These are phyloP conservation scores for Fragilariopsis cylindrus DNA, from an alignment of 108 stramenopile genomes.

Conservation along the genomic window DNA sequence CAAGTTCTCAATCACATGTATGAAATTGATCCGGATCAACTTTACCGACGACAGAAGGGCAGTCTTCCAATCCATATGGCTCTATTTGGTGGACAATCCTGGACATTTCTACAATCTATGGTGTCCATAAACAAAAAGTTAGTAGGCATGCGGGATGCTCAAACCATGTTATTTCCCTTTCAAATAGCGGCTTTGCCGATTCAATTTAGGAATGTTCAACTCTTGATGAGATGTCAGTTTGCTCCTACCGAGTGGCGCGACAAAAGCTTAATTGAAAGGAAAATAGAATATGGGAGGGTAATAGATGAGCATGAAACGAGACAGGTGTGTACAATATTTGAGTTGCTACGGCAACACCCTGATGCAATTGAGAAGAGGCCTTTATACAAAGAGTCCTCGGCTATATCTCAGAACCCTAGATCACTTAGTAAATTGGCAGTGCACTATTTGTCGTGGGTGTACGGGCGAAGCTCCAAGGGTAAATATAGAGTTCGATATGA, in stretches of 20 bases:
- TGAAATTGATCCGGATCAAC: slow-evolving; percentile 24
- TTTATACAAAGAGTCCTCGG: not conserved
- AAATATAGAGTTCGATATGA: slow-evolving; percentile 14
- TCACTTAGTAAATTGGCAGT: not conserved
- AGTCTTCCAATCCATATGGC: slow-evolving; percentile 39
- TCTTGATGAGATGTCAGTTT: slow-evolving; percentile 14
- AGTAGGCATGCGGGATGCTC: slow-evolving; percentile 30
- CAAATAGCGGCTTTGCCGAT: slow-evolving; percentile 31
- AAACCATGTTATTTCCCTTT: slow-evolving; percentile 38
- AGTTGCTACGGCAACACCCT: slow-evolving; percentile 19
- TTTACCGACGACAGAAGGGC: slow-evolving; percentile 22
- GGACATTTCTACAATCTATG: slow-evolving; percentile 25
- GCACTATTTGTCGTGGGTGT: slow-evolving; percentile 9
- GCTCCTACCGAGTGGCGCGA: slow-evolving; percentile 17
- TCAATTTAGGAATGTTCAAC: not conserved
- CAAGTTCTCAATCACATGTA: slow-evolving; percentile 29
- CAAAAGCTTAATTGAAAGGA: slow-evolving; percentile 12
- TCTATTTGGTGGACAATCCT: slow-evolving; percentile 21
- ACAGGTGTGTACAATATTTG: slow-evolving; percentile 25
- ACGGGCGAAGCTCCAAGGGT: not conserved
- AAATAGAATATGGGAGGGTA: slow-evolving; percentile 1
- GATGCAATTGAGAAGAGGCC: slow-evolving; percentile 20
- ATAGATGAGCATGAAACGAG: slow-evolving; percentile 6
- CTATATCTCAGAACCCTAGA: not conserved
- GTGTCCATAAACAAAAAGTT: slow-evolving; percentile 2